Conservation (phyloP, 345 rosid genomes). For the Clarkia xantiana region DNA sequence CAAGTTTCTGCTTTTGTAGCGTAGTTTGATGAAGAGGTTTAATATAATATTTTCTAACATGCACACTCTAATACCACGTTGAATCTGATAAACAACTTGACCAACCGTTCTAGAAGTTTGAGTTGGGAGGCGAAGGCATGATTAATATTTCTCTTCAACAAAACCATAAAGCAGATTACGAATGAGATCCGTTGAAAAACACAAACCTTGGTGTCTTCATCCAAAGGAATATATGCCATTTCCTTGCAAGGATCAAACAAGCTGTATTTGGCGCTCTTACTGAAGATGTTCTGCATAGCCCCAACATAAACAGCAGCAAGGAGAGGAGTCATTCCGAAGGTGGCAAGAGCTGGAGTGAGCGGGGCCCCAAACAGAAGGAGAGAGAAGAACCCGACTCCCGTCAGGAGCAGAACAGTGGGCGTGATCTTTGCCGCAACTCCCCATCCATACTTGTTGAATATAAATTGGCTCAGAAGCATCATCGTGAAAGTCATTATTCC, state of each 20-base stretch:
- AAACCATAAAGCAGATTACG: too few relatives aligned
- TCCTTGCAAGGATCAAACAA: slow-evolving; percentile 98
- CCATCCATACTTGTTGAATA: slow-evolving; percentile 87
- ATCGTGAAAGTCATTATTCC: slow-evolving; percentile 82
- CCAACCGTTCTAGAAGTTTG: too few relatives aligned
- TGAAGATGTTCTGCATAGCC: slow-evolving; percentile 96
- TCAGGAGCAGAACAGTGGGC: slow-evolving; percentile 70
- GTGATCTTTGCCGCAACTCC: slow-evolving; percentile 92
- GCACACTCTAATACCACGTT: too few relatives aligned
- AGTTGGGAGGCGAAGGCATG: too few relatives aligned
- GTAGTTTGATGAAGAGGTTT: too few relatives aligned
- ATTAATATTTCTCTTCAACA: too few relatives aligned
- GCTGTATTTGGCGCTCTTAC: slow-evolving; percentile 99
- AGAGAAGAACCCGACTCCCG: slow-evolving; percentile 91
- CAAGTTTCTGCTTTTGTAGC: too few relatives aligned
- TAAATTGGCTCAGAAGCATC: slow-evolving; percentile 87
- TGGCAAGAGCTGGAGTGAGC: slow-evolving; percentile 47
- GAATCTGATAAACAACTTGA: too few relatives aligned
- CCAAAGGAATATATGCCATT: slow-evolving; percentile 94
- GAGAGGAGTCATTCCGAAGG: slow-evolving; percentile 87
- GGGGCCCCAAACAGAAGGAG: slow-evolving; percentile 69
- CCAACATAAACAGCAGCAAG: slow-evolving; percentile 97
- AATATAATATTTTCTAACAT: too few relatives aligned
- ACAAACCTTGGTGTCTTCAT: slow-evolving; percentile 89
- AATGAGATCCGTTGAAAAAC: neutral